phyloP scores from a whole-genome alignment of 1,139 yeast genomes.

The Geotrichum bryndzae region DNA sequence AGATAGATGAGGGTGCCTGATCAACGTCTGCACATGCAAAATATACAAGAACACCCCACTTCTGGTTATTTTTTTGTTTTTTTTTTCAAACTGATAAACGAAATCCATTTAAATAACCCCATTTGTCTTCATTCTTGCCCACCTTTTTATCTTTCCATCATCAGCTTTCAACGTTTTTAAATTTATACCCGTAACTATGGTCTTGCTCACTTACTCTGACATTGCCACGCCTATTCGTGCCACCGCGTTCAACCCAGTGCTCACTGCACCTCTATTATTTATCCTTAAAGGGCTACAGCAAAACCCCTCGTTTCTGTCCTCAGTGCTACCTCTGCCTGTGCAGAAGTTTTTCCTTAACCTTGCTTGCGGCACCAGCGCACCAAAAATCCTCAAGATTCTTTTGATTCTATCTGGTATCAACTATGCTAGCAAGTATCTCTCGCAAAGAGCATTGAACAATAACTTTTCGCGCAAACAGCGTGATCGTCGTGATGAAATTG shows the following conservation, averaged over 20 bases:
- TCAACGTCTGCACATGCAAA: too few relatives aligned
- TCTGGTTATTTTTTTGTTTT: too few relatives aligned
- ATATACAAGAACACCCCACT: too few relatives aligned
- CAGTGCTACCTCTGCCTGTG: background rate
- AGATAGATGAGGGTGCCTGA: too few relatives aligned
- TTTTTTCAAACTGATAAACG: too few relatives aligned
- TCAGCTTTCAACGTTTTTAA: too few relatives aligned
- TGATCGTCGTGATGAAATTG: constrained; percentile 12
- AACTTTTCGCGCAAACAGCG: constrained; percentile 2
- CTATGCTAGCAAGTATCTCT: constrained; percentile 11
- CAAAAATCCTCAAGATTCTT: constrained; percentile 2
- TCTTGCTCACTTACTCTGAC: constrained; percentile 7
- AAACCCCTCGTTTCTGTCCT: constrained; percentile 3
- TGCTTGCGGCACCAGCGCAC: background rate
- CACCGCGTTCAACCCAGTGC: constrained; percentile 13
- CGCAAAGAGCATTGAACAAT: constrained; percentile 11
- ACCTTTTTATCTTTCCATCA: too few relatives aligned
- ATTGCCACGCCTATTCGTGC: constrained; percentile 5
- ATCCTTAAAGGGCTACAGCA: background rate
- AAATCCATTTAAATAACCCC: too few relatives aligned
- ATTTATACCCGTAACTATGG: constrained; percentile 1
- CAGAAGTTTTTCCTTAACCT: background rate
- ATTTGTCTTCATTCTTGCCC: too few relatives aligned
- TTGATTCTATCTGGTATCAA: constrained; percentile 2
- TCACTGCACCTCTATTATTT: constrained; percentile 7